phyloP scores from a whole-genome alignment of 1,139 yeast species.

The Sugiyamaella paludigena region DNA sequence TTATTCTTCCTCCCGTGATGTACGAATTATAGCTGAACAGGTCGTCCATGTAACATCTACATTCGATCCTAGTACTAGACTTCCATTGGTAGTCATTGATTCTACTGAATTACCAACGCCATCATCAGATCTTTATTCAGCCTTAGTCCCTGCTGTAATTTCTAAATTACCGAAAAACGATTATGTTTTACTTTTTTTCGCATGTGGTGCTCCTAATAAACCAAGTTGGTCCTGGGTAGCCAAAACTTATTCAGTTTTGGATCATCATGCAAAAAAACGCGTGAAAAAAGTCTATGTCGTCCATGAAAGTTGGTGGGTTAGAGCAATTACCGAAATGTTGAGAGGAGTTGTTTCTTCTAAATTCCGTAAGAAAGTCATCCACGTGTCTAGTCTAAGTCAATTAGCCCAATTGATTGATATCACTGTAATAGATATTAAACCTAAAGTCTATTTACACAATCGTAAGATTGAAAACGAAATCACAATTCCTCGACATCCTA shows the following conservation, averaged over 20 bases:
- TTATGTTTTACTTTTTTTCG: slow-evolving; percentile 68
- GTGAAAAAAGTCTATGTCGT: slow-evolving; percentile 70
- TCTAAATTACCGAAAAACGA: slow-evolving; percentile 51
- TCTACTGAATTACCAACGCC: slow-evolving; percentile 72
- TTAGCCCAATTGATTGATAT: slow-evolving; percentile 69
- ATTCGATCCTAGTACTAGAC: slow-evolving; percentile 57
- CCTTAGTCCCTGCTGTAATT: slow-evolving; percentile 30
- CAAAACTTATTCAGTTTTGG: slow-evolving; percentile 66
- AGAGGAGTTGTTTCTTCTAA: slow-evolving; percentile 56
- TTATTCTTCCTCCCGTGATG: neutral
- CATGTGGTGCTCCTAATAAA: slow-evolving; percentile 63
- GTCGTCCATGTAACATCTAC: slow-evolving; percentile 61
- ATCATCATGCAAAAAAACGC: slow-evolving; percentile 54
- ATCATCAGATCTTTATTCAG: slow-evolving; percentile 26
- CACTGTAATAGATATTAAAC: slow-evolving; percentile 70
- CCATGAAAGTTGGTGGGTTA: slow-evolving; percentile 88
- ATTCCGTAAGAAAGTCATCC: slow-evolving; percentile 44
- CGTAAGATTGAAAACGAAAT: slow-evolving; percentile 32
- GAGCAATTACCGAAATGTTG: slow-evolving; percentile 73
- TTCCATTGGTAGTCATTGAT: slow-evolving; percentile 71
- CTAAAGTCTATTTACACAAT: slow-evolving; percentile 66
- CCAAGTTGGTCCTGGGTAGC: slow-evolving; percentile 75
- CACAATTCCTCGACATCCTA: slow-evolving; percentile 38
- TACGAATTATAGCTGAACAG: slow-evolving; percentile 32
- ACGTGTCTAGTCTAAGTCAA: slow-evolving; percentile 58